Evolutionary conservation across 2,329 filamentous ascomycete genomes (phyloP).

Genomic region (Cytospora leucostoma): DNA sequence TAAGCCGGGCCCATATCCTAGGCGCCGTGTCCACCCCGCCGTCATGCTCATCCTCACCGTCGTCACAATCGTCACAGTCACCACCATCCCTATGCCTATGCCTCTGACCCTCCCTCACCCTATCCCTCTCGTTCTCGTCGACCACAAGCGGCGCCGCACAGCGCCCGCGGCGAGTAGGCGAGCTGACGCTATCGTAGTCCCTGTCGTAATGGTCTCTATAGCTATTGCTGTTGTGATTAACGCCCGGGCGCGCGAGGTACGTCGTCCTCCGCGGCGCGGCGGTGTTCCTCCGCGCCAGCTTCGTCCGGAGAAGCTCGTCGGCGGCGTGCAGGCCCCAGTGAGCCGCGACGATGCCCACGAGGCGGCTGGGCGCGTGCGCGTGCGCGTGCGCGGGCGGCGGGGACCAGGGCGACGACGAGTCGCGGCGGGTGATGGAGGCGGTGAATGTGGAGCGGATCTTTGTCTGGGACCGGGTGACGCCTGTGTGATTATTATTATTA

Average conservation of each 20-base stretch:
- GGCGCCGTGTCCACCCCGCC: constrained; percentile 9
- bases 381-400: constrained; percentile 41
- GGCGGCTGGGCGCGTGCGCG: constrained; percentile 38
- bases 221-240: constrained; percentile 28
- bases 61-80: constrained; percentile 15
- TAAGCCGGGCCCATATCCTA: constrained; percentile 25
- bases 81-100: constrained; percentile 28
- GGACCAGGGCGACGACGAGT: constrained; percentile 54
- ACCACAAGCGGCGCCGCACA: not conserved
- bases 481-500: constrained; percentile 30
- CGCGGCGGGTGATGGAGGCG: constrained; percentile 52
- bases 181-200: not conserved
- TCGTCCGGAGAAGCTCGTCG: constrained; percentile 43
- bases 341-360: constrained; percentile 48
- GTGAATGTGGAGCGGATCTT: constrained; percentile 54
- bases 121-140: constrained; percentile 3
- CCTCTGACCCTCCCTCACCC: constrained; percentile 22
- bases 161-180: not conserved
- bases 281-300: constrained; percentile 22
- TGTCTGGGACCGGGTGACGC: constrained; percentile 47
- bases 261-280: constrained; percentile 25
- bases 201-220: constrained; percentile 19
- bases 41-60: not conserved
- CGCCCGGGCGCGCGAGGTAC: constrained; percentile 17
- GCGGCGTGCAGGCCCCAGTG: constrained; percentile 53